Evolutionary conservation across 345 rosid genomes (phyloP), one percentile per base, ranked within the genome.

Genomic region (Nephelium lappaceum): DNA sequence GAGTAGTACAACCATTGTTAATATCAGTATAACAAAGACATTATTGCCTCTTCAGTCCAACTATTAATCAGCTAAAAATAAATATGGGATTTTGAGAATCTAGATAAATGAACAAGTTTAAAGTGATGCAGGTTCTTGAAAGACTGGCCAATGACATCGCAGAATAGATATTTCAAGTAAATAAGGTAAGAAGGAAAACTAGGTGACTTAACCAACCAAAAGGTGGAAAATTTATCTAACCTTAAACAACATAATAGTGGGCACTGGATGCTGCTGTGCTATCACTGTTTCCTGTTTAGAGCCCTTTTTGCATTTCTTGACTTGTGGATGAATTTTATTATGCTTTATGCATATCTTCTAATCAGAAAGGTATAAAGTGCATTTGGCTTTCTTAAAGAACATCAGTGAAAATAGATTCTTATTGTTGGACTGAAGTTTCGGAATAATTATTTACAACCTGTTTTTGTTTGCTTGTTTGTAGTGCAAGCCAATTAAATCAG

Each of bases 281-380:
- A 31, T 31, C 36, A 31, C 2, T 31, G 36, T 31, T 31, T 31
- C 1, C 36, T 31, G 36, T 71, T 53, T 71, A 25, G 15, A 71
- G 73, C 39, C 73, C 24, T 41, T 43, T 71, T 68, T 79, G 15
- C 36, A 31, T 1, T 31, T 31, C n/a, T 31, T 31, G 36, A 31
- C 65, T 24, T 76, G 72, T 62, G 77, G 72, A 36, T 39, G 67
- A 64, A 75, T 71, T 58, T 36, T 74, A 27, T 41, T 67, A 70
- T 24, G 36, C 74, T 60, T 24, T 47, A 72, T 75, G 71, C 57
- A 51, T 72, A 72, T 78, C 74, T 75, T 67, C 41, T n/a, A n/a
- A n/a, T 66, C 24, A 8, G 73, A 75, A 79, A 83, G 55, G 67
- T 53, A 41, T 1, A 31, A 31, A 31, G 36, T 31, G 36, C 36